Evolutionary conservation across 164 flowering plant genomes (phyloP).

Genomic region (Taxillus chinensis): DNA sequence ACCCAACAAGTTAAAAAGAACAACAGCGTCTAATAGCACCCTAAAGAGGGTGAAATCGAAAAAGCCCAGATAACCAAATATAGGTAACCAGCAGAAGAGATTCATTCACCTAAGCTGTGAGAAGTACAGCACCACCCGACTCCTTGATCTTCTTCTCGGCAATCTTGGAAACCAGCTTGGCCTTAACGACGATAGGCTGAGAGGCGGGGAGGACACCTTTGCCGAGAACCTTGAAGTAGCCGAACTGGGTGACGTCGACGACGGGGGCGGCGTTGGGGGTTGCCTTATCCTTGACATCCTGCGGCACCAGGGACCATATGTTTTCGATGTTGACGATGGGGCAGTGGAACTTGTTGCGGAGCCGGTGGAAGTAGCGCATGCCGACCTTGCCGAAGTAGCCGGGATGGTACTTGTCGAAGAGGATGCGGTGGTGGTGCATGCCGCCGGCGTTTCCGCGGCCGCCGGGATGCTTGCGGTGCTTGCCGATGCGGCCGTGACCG

Average conservation of each 20-base stretch:
- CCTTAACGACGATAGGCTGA: constrained; percentile 62
- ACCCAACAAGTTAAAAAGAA: too few species aligned
- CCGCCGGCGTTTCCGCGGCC: constrained; percentile 82
- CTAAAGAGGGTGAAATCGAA: too few species aligned
- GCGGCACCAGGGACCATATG: constrained; percentile 61
- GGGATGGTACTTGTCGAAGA: constrained; percentile 82
- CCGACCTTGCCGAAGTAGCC: constrained; percentile 78
- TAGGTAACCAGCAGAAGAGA: too few species aligned
- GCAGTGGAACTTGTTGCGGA: constrained; percentile 56
- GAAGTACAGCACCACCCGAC: constrained; percentile 65
- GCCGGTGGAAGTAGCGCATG: constrained; percentile 69
- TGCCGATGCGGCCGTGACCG: constrained; percentile 70
- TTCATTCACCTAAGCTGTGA: constrained; percentile 41
- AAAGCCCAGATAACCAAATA: too few species aligned
- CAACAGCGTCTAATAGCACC: too few species aligned
- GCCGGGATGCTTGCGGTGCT: constrained; percentile 80
- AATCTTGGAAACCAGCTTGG: constrained; percentile 54
- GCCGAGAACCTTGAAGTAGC: constrained; percentile 65
- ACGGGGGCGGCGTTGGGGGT: constrained; percentile 34
- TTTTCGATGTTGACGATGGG: constrained; percentile 66
- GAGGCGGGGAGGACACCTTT: constrained; percentile 43
- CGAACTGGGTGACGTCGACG: constrained; percentile 56
- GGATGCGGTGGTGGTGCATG: constrained; percentile 72
- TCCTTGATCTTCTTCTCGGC: constrained; percentile 69
- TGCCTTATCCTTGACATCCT: constrained; percentile 52